Evolutionary conservation across 805 yeast genomes (phyloP), one percentile per base, ranked within the genome.

Genomic region (Ogataea trehalophila): DNA sequence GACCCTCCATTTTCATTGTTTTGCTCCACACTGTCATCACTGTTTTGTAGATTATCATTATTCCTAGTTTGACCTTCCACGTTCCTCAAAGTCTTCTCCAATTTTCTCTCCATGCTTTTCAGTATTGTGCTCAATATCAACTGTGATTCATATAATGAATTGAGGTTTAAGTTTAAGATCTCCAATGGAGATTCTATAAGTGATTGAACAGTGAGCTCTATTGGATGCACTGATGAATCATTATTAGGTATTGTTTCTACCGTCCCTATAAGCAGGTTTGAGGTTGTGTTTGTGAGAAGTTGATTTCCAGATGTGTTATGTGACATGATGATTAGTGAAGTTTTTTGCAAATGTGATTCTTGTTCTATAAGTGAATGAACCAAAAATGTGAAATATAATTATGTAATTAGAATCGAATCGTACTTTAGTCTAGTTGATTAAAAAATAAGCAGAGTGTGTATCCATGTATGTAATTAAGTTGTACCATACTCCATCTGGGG

Each of bases 171-270:
- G 45, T 76, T 72, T 22, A 81, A 62, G 5, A 63, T 66, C 38
- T 81, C 85, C 8, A 81, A 61, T 2, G 85, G 75, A 1, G 77
- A 75, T 33, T 80, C 80, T 7, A 81, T 57, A 1, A 81, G 59
- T 9, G 79, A 65, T 51, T 81, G 86, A 0, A 81, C 83, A 2
- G 80, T 72, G 29, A 80, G 66, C 50, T 81, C 87, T 39, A 81
- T 72, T 0, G 85, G 83, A 57, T 81, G 85, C 15, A 80, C 67
- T 31, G 75, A 74, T 33, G 47, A 43, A 3, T 43, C 6, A 13
- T 37, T 23, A 17, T 29, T 16, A 22, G 17, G 9, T 11, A 40
- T 17, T 16, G 38, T 33, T n/a, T 13, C 4, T 37, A 15, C 6
- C 5, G 20, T 33, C 6, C 11, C 29, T 2, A 16, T 16, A 13